A percentile compares a stretch with the other conserved stretches of the same genome.
Evolutionary conservation across 164 flowering plant genomes (phyloP).

Genomic region (Tetrastigma voinierianum): DNA sequence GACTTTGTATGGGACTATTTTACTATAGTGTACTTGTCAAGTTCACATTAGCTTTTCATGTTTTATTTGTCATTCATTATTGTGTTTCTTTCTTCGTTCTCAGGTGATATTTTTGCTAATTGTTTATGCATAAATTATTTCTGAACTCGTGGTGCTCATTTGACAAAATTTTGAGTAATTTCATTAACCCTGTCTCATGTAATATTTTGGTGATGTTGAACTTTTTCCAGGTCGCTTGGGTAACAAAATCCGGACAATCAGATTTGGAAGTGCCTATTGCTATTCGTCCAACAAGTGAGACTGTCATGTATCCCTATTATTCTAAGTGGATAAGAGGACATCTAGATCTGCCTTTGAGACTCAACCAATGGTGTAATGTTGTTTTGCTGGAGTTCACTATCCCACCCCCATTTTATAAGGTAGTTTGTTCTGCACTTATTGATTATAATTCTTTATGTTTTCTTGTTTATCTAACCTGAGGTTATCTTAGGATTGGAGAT

Average conservation of each 20-base stretch:
- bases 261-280: slow-evolving; percentile 90
- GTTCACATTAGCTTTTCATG: background rate
- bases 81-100: background rate
- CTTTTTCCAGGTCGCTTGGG: slow-evolving; percentile 86
- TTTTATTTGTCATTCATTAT: background rate
- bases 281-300: slow-evolving; percentile 98
- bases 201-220: background rate
- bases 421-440: slow-evolving; percentile 12
- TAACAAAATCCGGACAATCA: slow-evolving; percentile 81
- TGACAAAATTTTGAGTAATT: background rate
- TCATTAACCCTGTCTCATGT: background rate
- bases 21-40: background rate
- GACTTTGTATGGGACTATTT: background rate
- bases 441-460: background rate
- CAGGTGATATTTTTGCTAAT: background rate
- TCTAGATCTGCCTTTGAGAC: slow-evolving; percentile 90
- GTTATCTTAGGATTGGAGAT: background rate
- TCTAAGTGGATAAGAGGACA: slow-evolving; percentile 98
- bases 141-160: background rate
- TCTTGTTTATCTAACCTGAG: background rate
- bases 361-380: slow-evolving; percentile 98
- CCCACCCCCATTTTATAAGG: slow-evolving; percentile 99
- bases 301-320: slow-evolving; percentile 95
- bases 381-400: slow-evolving; percentile 97
- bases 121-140: background rate